These are phyloP conservation scores for Emergomyces orientalis DNA, from an alignment of 2,329 filamentous ascomycete genomes.

Conservation along the genomic window DNA sequence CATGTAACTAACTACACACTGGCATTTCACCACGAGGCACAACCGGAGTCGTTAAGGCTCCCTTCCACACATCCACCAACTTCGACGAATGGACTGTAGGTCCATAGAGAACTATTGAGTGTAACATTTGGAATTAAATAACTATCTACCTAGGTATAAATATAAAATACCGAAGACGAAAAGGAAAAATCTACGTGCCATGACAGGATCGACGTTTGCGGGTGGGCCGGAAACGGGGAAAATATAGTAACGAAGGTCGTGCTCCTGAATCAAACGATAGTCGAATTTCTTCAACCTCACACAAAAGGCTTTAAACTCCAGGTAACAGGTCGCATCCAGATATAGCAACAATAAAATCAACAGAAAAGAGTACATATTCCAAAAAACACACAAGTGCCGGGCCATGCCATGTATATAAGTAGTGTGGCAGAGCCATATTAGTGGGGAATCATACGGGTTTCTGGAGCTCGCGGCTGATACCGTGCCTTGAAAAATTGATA, in stretches of 20 bases:
- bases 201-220: neutral
- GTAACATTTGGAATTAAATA: neutral
- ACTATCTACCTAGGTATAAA: neutral
- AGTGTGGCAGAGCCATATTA: neutral
- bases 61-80: neutral
- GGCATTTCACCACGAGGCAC: neutral
- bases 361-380: neutral
- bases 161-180: neutral
- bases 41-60: neutral
- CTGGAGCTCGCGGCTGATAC: neutral
- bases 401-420: neutral
- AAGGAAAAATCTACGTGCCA: neutral
- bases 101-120: neutral
- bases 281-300: neutral
- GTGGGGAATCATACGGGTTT: neutral
- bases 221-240: constrained; percentile 9
- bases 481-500: constrained; percentile 30
- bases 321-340: neutral
- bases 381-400: neutral
- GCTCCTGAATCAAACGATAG: neutral
- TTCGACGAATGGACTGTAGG: neutral
- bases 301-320: neutral
- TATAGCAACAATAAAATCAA: neutral
- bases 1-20: neutral
- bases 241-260: constrained; percentile 6